Evolutionary conservation across 257 asterid species (phyloP).

Genomic region (Asclepias syriaca): DNA sequence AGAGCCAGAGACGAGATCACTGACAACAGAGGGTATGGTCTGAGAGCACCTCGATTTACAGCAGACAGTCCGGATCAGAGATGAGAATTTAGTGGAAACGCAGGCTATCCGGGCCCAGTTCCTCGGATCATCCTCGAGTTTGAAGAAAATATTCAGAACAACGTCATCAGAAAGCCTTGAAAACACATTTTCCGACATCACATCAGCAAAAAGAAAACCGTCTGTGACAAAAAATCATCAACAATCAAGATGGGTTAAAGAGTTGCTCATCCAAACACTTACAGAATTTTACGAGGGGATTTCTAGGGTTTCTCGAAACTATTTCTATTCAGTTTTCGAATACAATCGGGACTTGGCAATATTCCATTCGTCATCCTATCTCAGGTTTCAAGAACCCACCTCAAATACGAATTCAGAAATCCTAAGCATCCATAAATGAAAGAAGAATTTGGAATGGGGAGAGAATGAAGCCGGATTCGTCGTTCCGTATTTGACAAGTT

Average conservation of each 20-base stretch:
- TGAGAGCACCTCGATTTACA: conserved; percentile 56
- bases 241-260: neutral
- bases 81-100: conserved; percentile 67
- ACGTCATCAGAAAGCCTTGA: conserved; percentile 77
- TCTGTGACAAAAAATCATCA: neutral
- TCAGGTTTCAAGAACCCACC: neutral
- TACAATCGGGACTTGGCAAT: neutral
- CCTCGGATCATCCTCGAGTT: conserved; percentile 82
- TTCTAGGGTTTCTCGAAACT: neutral
- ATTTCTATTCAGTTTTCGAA: neutral
- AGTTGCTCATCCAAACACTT: neutral
- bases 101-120: conserved; percentile 85
- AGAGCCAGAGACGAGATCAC: conserved; percentile 48
- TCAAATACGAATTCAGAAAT: neutral
- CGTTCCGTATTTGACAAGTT: neutral
- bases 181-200: conserved; percentile 46
- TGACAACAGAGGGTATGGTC: conserved; percentile 69
- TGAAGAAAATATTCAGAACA: conserved; percentile 64
- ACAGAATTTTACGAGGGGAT: neutral
- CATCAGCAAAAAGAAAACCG: too few relatives aligned
- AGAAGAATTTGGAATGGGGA: neutral
- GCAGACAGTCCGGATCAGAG: conserved; percentile 57
- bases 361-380: neutral
- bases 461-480: neutral
- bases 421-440: neutral